Conservation (phyloP, 345 rosid species). For the Brassica juncea region DNA sequence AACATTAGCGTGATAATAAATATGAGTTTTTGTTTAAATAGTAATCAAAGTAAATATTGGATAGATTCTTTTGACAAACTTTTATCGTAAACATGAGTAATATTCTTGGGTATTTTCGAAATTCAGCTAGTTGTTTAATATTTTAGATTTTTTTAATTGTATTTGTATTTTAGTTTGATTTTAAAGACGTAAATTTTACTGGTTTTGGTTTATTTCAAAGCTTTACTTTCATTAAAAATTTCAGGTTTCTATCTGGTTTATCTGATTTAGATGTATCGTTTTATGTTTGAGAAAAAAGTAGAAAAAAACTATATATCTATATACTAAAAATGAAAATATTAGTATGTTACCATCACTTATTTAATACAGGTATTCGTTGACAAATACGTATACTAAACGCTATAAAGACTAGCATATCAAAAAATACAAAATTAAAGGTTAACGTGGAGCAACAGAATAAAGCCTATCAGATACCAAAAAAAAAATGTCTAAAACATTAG, state of each 20-base stretch:
- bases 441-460: no score
- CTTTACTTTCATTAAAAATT: not conserved
- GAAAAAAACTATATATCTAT: no score
- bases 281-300: not conserved
- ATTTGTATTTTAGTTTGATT: not conserved
- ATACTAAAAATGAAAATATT: not conserved
- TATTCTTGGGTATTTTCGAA: no score
- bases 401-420: no score
- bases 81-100: no score
- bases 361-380: not conserved
- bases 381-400: not conserved
- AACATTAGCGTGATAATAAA: no score
- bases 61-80: no score
- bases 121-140: not conserved
- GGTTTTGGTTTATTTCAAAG: not conserved
- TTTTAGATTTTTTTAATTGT: not conserved
- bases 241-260: not conserved
- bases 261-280: not conserved
- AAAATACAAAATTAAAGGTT: no score
- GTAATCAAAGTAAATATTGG: no score
- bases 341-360: not conserved
- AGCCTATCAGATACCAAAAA: no score
- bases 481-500: not conserved
- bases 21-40: no score
- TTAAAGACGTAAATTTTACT: not conserved